phyloP scores from a whole-genome alignment of 495 filamentous ascomycete genomes.

The Lasiosphaeriaceae sp. region DNA sequence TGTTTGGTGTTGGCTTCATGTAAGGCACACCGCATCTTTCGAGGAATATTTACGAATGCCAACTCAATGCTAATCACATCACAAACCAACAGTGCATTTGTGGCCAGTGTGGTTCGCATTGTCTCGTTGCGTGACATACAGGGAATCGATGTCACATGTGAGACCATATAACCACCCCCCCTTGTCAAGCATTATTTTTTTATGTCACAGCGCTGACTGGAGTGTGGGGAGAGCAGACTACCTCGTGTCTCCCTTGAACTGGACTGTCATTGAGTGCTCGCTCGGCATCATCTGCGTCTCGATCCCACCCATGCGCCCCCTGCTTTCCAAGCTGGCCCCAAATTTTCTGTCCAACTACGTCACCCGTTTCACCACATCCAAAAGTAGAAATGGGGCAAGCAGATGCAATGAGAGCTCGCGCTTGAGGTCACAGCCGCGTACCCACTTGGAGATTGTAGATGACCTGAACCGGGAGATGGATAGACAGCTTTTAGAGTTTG shows the following conservation, averaged over 20 bases:
- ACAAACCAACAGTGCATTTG: constrained; percentile 17
- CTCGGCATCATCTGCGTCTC: constrained; percentile 30
- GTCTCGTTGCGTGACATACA: constrained; percentile 14
- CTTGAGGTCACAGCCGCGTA: neutral
- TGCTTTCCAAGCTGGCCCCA: constrained; percentile 16
- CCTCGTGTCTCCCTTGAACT: constrained; percentile 25
- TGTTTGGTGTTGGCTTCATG: constrained; percentile 27
- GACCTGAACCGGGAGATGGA: constrained; percentile 10
- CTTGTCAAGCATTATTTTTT: too few species aligned
- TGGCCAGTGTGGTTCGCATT: constrained; percentile 24
- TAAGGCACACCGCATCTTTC: too few species aligned
- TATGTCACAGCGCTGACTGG: neutral
- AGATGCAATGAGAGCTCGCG: neutral
- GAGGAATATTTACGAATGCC: too few species aligned
- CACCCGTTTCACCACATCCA: neutral
- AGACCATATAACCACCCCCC: neutral
- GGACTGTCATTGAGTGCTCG: constrained; percentile 29
- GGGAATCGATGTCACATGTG: constrained; percentile 26
- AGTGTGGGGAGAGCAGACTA: constrained; percentile 24
- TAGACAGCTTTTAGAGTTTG: constrained; percentile 12
- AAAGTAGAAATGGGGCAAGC: neutral
- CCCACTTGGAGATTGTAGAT: neutral
- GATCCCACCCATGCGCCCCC: constrained; percentile 24
- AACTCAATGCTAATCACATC: neutral
- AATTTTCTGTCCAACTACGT: constrained; percentile 6